Conservation (phyloP, 2,329 filamentous ascomycete genomes). For the Penicillium concentricum region DNA sequence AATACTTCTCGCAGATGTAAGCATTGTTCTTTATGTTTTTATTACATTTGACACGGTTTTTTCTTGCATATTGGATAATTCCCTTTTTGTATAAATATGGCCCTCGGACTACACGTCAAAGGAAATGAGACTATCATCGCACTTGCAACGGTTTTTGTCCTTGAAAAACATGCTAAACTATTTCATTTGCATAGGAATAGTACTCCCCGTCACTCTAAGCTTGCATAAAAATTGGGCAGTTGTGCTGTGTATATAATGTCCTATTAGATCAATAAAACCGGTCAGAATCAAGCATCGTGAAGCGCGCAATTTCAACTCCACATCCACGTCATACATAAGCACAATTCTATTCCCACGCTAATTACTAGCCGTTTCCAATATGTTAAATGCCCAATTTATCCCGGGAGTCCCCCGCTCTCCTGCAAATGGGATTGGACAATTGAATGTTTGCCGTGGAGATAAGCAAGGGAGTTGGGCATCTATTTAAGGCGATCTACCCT, state of each 20-base stretch:
- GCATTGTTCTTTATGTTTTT: not conserved
- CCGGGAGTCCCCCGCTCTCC: no score
- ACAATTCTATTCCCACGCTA: no score
- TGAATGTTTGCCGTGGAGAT: no score
- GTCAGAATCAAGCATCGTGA: not conserved
- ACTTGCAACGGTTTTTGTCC: not conserved
- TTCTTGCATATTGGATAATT: not conserved
- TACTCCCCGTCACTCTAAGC: not conserved
- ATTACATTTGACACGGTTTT: not conserved
- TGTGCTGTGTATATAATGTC: not conserved
- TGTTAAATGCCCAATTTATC: no score
- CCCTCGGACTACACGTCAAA: not conserved
- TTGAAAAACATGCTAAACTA: not conserved
- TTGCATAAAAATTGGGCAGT: not conserved
- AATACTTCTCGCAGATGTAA: slow-evolving; percentile 41
- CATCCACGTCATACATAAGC: no score
- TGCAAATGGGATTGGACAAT: no score
- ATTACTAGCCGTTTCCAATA: no score
- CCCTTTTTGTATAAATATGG: not conserved
- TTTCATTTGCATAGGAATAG: not conserved
- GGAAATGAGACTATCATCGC: not conserved
- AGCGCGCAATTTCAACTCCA: no score
- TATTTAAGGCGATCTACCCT: no score
- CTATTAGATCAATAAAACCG: not conserved
- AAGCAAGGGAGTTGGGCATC: no score